Base-by-base conservation (phyloP, 805 yeast species). In the Candida odintsovae region DNA sequence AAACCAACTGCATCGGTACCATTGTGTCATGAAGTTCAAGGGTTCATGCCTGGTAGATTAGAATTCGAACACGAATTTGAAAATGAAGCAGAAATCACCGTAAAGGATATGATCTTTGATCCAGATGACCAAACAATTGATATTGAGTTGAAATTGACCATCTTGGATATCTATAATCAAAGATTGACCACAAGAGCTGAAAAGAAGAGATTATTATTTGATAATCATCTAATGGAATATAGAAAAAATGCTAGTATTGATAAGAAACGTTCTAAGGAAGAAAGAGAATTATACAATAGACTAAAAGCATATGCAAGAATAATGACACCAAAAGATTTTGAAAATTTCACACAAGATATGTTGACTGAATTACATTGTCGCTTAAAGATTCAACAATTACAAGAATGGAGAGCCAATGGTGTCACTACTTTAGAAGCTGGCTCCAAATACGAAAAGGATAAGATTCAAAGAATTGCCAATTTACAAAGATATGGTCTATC, bases 11-110 rank as follows among this genome's bases (percentile, higher is more conserved):
- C 97, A 0, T 89, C 97, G 7, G 92, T 86, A 7, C 99, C 99
- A 0, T 76, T 94, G 47, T 90, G 98, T 68, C 97, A 95, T 61
- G 98, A 95, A 59, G 80, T 94, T 50, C 98, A 94, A 64, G 97
- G 97, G 3, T 94, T 83, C 63, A 94, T 94, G 99, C 99, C 99
- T 36, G 99, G 98, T 38, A 80, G 99, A 59, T 71, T 94, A 50
- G 99, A 94, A 65, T 94, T 94, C 64, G 99, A 94, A 59, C 88
- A 84, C 49, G 99, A 94, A 64, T 90, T 86, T 36, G 99, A 94
- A 63, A 94, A 94, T 58, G 99, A 94, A 46, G 98, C 99, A 0
- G 99, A 94, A 66, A 74, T 84, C 46, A 83, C 94, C 0, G 88
- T 94, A 18, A 94, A 94, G 61, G 99, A 94, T 63, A 88, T 94